phyloP scores from a whole-genome alignment of 192 early-diverging fungal genomes.

The Geosiphon pyriformis region DNA sequence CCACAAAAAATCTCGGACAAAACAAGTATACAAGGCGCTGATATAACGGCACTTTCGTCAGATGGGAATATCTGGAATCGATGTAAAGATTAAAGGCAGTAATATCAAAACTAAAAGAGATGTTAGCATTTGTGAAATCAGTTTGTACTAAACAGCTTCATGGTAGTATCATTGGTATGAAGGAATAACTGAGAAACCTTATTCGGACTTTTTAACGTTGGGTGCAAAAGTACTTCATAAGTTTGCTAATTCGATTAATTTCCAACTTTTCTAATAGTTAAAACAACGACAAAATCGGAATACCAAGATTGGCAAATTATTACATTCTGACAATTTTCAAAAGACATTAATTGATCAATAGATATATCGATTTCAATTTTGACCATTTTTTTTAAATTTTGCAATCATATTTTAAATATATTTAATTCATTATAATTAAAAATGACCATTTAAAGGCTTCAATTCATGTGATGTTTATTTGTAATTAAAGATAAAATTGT shows the following conservation, averaged over 20 bases:
- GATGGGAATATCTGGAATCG: constrained; percentile 22
- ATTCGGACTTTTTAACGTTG: constrained; percentile 77
- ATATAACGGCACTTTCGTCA: not conserved
- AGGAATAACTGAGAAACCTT: constrained; percentile 71
- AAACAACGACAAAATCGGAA: constrained; percentile 17
- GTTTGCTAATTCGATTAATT: not conserved
- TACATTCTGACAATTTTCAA: no score
- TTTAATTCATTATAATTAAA: no score
- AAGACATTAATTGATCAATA: no score
- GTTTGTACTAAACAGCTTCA: constrained; percentile 36
- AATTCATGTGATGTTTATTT: no score
- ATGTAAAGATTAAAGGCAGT: constrained; percentile 41
- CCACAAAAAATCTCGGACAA: not conserved
- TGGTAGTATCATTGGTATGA: constrained; percentile 21
- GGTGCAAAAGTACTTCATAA: constrained; percentile 63
- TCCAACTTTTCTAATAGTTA: constrained; percentile 1
- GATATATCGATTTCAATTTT: no score
- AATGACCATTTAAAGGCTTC: no score
- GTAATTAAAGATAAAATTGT: no score
- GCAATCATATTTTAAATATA: no score
- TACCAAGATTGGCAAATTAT: constrained; percentile 60
- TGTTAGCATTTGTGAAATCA: constrained; percentile 53
- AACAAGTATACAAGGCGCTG: not conserved
- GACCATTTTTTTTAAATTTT: no score
- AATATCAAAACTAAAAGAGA: constrained; percentile 65